These are phyloP conservation scores for Metschnikowia picachoensis DNA, from an alignment of 805 yeast species.

Conservation along the genomic window DNA sequence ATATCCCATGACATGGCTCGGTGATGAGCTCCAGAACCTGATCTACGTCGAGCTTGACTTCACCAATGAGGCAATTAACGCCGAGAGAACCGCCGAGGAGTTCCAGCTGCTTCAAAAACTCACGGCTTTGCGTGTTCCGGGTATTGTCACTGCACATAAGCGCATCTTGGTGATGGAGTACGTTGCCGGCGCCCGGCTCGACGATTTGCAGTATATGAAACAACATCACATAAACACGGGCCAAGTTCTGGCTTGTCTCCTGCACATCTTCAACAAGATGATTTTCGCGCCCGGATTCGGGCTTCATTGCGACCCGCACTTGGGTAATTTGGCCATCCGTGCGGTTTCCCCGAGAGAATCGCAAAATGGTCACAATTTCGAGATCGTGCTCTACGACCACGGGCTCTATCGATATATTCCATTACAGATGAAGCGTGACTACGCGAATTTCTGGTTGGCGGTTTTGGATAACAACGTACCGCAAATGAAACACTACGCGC, in stretches of 20 bases:
- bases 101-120: slow-evolving; percentile 47
- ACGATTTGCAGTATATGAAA: slow-evolving; percentile 64
- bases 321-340: slow-evolving; percentile 89
- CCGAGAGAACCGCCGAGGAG: slow-evolving; percentile 62
- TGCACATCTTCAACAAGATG: slow-evolving; percentile 93
- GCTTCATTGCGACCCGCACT: slow-evolving; percentile 97
- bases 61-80: slow-evolving; percentile 79
- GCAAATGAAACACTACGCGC: slow-evolving; percentile 70
- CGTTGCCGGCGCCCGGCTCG: slow-evolving; percentile 77
- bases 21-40: slow-evolving; percentile 84
- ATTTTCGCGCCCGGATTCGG: slow-evolving; percentile 90
- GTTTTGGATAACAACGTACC: slow-evolving; percentile 65
- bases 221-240: slow-evolving; percentile 62
- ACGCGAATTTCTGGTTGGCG: slow-evolving; percentile 91
- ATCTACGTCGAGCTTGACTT: slow-evolving; percentile 91
- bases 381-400: slow-evolving; percentile 88
- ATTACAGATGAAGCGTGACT: slow-evolving; percentile 68
- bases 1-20: slow-evolving; percentile 91
- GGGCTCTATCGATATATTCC: slow-evolving; percentile 89
- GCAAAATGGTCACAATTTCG: slow-evolving; percentile 64
- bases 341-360: slow-evolving; percentile 16
- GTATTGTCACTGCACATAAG: slow-evolving; percentile 58
- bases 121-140: slow-evolving; percentile 81
- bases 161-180: slow-evolving; percentile 87
- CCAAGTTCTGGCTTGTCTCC: slow-evolving; percentile 77